Percentiles rank a stretch among this genome's conserved stretches.
Evolutionary conservation across 2,329 filamentous ascomycete genomes (phyloP).

Genomic region (Colletotrichum eleusines): DNA sequence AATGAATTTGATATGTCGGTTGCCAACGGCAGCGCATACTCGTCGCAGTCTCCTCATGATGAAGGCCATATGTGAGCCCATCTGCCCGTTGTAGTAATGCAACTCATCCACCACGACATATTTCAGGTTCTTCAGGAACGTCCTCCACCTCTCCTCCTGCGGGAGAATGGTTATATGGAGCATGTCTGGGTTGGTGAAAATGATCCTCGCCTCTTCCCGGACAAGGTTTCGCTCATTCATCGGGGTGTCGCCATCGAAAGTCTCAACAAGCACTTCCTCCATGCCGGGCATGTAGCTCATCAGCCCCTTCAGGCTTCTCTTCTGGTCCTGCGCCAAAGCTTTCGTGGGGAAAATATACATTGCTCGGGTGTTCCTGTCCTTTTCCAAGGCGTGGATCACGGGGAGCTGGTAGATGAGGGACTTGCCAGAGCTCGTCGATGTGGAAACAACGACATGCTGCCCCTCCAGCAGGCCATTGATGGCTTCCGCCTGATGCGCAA

Average conservation of each 20-base stretch:
- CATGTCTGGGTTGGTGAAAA: slow-evolving; percentile 99
- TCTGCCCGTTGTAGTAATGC: slow-evolving; percentile 95
- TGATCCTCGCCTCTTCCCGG: slow-evolving; percentile 88
- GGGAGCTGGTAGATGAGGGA: slow-evolving; percentile 98
- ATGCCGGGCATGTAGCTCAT: slow-evolving; percentile 83
- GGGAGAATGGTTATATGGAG: slow-evolving; percentile 93
- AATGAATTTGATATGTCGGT: slow-evolving; percentile 86
- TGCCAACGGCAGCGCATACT: slow-evolving; percentile 91
- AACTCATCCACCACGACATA: slow-evolving; percentile 94
- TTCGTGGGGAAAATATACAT: slow-evolving; percentile 99
- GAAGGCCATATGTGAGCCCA: slow-evolving; percentile 93
- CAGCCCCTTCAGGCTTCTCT: slow-evolving; percentile 87
- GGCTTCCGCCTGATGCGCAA: slow-evolving; percentile 92
- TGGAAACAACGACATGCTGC: slow-evolving; percentile 90
- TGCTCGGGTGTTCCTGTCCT: slow-evolving; percentile 80
- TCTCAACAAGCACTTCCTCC: slow-evolving; percentile 84
- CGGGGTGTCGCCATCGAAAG: slow-evolving; percentile 94
- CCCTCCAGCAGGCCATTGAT: slow-evolving; percentile 89
- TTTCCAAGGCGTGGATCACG: slow-evolving; percentile 87
- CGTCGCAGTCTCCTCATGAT: slow-evolving; percentile 92
- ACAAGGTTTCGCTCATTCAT: slow-evolving; percentile 83
- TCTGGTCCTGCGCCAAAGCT: slow-evolving; percentile 94
- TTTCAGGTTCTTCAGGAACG: slow-evolving; percentile 87
- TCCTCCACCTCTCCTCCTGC: slow-evolving; percentile 89
- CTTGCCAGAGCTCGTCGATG: slow-evolving; percentile 96